These are phyloP conservation scores for Neoboletus brunneissimus DNA, from an alignment of 768 basidiomycete species.

Conservation along the genomic window DNA sequence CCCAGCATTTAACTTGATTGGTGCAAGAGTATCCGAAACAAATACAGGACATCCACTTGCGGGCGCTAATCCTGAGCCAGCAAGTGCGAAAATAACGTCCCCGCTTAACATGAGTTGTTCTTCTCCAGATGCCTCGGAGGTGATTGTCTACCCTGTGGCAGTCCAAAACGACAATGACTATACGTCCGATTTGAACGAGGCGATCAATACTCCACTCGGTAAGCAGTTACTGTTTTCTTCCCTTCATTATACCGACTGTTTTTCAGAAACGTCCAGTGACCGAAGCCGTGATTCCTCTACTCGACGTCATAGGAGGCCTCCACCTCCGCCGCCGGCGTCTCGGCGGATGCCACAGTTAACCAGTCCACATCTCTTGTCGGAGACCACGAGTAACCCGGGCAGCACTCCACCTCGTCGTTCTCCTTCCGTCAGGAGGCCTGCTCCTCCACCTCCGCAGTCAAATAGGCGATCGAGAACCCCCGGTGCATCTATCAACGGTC, in stretches of 20 bases:
- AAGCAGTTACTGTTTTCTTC: not conserved
- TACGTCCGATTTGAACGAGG: not conserved
- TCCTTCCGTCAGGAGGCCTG: slow-evolving; percentile 2
- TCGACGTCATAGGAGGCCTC: slow-evolving; percentile 1
- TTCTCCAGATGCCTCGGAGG: not conserved
- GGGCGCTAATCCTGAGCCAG: no score
- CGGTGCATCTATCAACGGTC: not conserved
- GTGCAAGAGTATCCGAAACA: not conserved
- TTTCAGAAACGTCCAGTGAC: not conserved
- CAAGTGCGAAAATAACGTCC: not conserved
- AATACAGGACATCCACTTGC: not conserved
- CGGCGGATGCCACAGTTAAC: not conserved
- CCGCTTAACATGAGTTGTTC: not conserved
- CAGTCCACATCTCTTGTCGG: not conserved
- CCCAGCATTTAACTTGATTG: not conserved
- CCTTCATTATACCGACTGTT: not conserved
- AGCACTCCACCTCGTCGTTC: not conserved
- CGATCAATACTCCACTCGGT: slow-evolving; percentile 4
- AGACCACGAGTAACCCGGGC: not conserved
- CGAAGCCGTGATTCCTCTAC: not conserved
- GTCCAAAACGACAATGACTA: not conserved
- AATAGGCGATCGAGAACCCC: not conserved
- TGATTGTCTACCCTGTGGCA: not conserved
- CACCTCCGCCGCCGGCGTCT: not conserved
- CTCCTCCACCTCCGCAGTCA: slow-evolving; percentile 5